phyloP scores from a whole-genome alignment of 306 rosid genomes.

The Prunus mongolica region DNA sequence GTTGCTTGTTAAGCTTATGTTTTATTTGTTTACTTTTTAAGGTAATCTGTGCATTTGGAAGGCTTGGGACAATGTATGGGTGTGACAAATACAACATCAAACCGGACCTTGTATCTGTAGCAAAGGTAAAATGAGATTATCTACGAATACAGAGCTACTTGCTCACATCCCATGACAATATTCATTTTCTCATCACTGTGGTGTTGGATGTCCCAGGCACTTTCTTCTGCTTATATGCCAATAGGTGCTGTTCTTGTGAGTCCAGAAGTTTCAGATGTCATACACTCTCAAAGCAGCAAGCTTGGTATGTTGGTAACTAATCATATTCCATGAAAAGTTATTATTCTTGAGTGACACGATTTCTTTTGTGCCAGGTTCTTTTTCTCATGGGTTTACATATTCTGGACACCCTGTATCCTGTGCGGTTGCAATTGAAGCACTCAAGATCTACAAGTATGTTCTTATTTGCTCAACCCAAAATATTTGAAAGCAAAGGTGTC shows the following conservation, averaged over 20 bases:
- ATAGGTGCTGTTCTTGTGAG: conserved; percentile 92
- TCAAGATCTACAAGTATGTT: conserved; percentile 83
- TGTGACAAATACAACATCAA: conserved; percentile 84
- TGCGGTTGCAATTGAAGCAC: conserved; percentile 90
- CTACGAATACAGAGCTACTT: neutral
- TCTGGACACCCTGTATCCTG: conserved; percentile 89
- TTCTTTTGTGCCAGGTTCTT: conserved; percentile 38
- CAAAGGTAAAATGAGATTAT: conserved; percentile 57
- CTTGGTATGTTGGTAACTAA: conserved; percentile 50
- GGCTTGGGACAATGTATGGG: conserved; percentile 90
- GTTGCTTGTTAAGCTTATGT: conserved; percentile 9
- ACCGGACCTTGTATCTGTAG: conserved; percentile 89
- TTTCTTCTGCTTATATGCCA: conserved; percentile 87
- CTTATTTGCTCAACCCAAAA: conserved; percentile 15
- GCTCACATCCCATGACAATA: neutral
- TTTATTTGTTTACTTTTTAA: conserved; percentile 25
- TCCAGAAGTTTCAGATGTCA: conserved; percentile 80
- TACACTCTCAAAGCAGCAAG: conserved; percentile 76
- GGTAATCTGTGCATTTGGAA: conserved; percentile 97
- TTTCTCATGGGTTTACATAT: conserved; percentile 91
- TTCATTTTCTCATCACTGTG: neutral
- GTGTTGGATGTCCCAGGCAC: conserved; percentile 54
- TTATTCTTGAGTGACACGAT: conserved; percentile 3
- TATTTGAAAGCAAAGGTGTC: neutral
- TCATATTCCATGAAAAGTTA: neutral